phyloP scores from a whole-genome alignment of 352 stramenopile genomes.

The Pythium myriotylum region DNA sequence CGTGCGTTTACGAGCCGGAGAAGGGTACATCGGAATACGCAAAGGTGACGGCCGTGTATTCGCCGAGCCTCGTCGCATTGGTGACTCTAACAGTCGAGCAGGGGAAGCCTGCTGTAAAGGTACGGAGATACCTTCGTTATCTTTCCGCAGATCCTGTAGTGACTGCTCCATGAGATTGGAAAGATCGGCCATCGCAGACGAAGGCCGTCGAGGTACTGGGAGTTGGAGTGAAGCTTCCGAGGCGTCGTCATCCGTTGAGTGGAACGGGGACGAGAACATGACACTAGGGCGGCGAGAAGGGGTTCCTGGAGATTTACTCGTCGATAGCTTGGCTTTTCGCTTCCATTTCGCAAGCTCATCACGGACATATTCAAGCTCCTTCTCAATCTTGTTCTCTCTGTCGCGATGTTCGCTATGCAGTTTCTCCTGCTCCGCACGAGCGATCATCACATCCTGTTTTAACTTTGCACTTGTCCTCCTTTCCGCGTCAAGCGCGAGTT shows the following conservation, averaged over 20 bases:
- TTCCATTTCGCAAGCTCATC: slow-evolving; percentile 70
- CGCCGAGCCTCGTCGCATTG: slow-evolving; percentile 16
- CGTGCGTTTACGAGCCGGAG: slow-evolving; percentile 17
- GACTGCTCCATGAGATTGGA: slow-evolving; percentile 83
- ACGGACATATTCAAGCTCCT: slow-evolving; percentile 60
- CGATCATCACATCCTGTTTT: slow-evolving; percentile 29
- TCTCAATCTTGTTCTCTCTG: slow-evolving; percentile 58
- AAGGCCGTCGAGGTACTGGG: slow-evolving; percentile 45
- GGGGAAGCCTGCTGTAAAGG: slow-evolving; percentile 13
- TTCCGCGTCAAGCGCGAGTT: slow-evolving; percentile 23
- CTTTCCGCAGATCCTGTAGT: slow-evolving; percentile 61
- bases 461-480: slow-evolving; percentile 30
- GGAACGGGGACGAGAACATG: slow-evolving; percentile 46
- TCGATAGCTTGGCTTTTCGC: slow-evolving; percentile 66
- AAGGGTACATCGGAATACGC: slow-evolving; percentile 29
- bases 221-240: slow-evolving; percentile 55
- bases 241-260: slow-evolving; percentile 58
- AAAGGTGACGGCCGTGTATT: slow-evolving; percentile 17
- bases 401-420: slow-evolving; percentile 58
- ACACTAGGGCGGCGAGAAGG: slow-evolving; percentile 48
- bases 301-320: slow-evolving; percentile 35
- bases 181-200: slow-evolving; percentile 73
- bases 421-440: slow-evolving; percentile 27
- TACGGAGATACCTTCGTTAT: slow-evolving; percentile 25
- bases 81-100: slow-evolving; percentile 19